These are phyloP conservation scores for Dunaliella sp. DNA, from an alignment of 139 green algal genomes.

Conservation along the genomic window DNA sequence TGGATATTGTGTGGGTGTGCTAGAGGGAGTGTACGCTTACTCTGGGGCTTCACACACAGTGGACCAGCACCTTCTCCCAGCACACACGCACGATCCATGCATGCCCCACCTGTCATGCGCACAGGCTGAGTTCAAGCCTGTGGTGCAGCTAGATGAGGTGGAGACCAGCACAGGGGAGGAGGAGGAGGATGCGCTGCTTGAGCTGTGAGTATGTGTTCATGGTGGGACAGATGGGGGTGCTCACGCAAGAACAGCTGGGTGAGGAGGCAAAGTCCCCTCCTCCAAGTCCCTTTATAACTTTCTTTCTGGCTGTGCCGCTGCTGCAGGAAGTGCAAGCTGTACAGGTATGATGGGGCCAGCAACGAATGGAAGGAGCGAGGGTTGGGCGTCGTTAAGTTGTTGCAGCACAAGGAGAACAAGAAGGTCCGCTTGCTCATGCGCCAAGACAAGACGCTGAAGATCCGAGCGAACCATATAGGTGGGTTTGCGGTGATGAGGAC, in stretches of 20 bases:
- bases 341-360: constrained; percentile 87
- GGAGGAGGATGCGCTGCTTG: constrained; percentile 81
- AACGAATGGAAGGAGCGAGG: constrained; percentile 99
- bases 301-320: no score
- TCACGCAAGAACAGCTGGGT: no score
- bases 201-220: constrained; percentile 78
- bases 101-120: background rate
- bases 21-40: constrained; percentile 56
- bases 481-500: constrained; percentile 8
- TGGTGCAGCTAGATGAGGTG: constrained; percentile 96
- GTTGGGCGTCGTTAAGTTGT: constrained; percentile 82
- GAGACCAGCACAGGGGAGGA: constrained; percentile 93
- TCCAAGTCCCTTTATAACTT: no score
- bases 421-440: constrained; percentile 95
- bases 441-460: constrained; percentile 98
- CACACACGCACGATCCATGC: no score
- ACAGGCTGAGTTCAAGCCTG: constrained; percentile 84
- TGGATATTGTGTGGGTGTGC: constrained; percentile 84
- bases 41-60: no score
- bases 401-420: constrained; percentile 92
- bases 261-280: no score
- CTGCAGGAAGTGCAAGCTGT: constrained; percentile 97
- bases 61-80: no score
- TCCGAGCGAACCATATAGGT: constrained; percentile 95
- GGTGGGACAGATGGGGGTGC: no score